Evolutionary conservation across 2,329 filamentous ascomycete genomes (phyloP).

Genomic region (Phoma sp.): DNA sequence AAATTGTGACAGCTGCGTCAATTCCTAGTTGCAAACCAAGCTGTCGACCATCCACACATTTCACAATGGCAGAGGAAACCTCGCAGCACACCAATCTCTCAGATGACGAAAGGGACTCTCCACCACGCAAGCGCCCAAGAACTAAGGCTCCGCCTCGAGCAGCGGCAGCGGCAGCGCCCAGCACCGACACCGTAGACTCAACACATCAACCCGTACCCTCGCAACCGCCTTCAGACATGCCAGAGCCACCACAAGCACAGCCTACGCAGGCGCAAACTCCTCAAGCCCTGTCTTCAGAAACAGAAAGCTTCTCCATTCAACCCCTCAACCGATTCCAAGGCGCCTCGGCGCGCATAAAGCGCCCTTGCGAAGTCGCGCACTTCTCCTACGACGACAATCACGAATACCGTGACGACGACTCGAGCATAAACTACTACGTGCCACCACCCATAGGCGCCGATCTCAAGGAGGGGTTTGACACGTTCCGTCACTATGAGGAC

Average conservation of each 20-base stretch:
- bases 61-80: too few relatives aligned
- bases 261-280: too few relatives aligned
- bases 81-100: background rate
- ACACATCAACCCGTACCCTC: background rate
- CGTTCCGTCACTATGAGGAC: slow-evolving; percentile 83
- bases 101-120: slow-evolving; percentile 23
- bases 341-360: slow-evolving; percentile 42
- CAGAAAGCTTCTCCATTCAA: slow-evolving; percentile 37
- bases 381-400: slow-evolving; percentile 94
- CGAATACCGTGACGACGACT: slow-evolving; percentile 74
- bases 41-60: too few relatives aligned
- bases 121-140: slow-evolving; percentile 39
- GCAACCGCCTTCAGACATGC: background rate
- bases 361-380: slow-evolving; percentile 78
- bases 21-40: too few relatives aligned
- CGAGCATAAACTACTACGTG: slow-evolving; percentile 87
- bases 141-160: slow-evolving; percentile 41
- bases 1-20: too few relatives aligned
- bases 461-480: slow-evolving; percentile 80
- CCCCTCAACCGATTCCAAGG: slow-evolving; percentile 43
- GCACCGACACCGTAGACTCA: background rate
- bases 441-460: slow-evolving; percentile 73
- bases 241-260: background rate
- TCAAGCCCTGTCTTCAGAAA: background rate
- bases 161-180: background rate